Evolutionary conservation across 768 basidiomycete species (phyloP).

Genomic region (Psilocybe sp.): DNA sequence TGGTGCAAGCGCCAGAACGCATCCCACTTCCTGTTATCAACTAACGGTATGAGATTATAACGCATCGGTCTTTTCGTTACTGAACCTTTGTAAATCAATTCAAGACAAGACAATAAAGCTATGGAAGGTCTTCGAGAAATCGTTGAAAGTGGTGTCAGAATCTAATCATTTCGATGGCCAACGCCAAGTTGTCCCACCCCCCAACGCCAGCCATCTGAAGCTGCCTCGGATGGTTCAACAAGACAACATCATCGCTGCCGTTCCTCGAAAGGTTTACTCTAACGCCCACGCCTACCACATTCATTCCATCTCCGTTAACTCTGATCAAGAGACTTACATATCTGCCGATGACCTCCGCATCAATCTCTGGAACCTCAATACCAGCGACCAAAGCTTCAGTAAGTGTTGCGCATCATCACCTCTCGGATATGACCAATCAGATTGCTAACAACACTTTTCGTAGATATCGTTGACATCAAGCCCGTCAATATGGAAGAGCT

Average conservation of each 20-base stretch:
- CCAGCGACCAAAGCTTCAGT: conserved; percentile 99
- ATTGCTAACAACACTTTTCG: conserved; percentile 14
- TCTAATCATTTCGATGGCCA: conserved; percentile 90
- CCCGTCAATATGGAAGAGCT: conserved; percentile 99
- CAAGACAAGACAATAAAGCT: conserved; percentile 99
- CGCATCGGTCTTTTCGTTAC: conserved; percentile 1
- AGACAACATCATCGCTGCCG: conserved; percentile 98
- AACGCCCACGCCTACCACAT: conserved; percentile 99
- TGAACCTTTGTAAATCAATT: conserved; percentile 9
- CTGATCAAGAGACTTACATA: conserved; percentile 98
- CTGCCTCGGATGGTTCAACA: conserved; percentile 91
- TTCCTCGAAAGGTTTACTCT: conserved; percentile 97
- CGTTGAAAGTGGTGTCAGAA: conserved; percentile 91
- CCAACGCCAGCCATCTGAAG: conserved; percentile 57
- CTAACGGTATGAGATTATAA: conserved; percentile 70
- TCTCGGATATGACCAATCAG: conserved; percentile 2
- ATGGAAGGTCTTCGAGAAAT: conserved; percentile 99
- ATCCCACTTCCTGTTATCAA: conserved; percentile 95
- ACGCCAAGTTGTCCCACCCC: conserved; percentile 64
- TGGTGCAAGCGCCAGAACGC: conserved; percentile 99
- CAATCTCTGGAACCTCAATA: conserved; percentile 98
- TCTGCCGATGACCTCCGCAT: conserved; percentile 97
- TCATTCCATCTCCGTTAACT: conserved; percentile 99
- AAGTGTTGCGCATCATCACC: conserved; percentile 31
- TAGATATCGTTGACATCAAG: conserved; percentile 99